Conservation (phyloP, 768 basidiomycete genomes). For the Termitomyces heimii region DNA sequence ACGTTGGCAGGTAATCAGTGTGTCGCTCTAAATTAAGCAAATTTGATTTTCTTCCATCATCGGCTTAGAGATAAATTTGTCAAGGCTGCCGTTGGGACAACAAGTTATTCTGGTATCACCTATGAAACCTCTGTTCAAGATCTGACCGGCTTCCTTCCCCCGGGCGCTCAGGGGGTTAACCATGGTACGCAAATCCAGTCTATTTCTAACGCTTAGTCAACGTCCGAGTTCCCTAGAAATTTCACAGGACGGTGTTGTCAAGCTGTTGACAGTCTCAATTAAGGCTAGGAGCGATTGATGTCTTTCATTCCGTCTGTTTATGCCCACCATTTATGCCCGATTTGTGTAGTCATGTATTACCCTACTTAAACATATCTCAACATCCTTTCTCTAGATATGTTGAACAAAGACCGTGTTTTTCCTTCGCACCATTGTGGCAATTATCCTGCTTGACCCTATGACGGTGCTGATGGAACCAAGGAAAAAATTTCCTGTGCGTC, state of each 20-base stretch:
- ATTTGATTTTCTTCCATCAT: background rate
- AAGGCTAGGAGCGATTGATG: background rate
- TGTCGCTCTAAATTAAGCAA: background rate
- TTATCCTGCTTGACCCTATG: background rate
- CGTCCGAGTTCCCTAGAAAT: conserved; percentile 27
- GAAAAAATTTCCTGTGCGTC: background rate
- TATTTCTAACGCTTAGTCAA: background rate
- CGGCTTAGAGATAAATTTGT: conserved; percentile 27
- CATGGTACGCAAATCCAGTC: conserved; percentile 31
- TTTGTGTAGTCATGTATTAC: background rate
- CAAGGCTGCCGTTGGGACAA: conserved; percentile 26
- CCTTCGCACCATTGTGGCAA: background rate
- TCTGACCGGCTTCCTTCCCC: conserved; percentile 34
- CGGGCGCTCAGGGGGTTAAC: conserved; percentile 40
- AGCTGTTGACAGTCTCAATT: conserved; percentile 41
- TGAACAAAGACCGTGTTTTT: background rate
- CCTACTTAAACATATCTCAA: background rate
- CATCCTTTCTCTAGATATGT: too few relatives aligned
- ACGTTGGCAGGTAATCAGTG: conserved; percentile 16
- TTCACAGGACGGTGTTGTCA: conserved; percentile 43
- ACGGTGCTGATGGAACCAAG: background rate
- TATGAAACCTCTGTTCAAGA: conserved; percentile 33
- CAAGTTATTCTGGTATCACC: conserved; percentile 24
- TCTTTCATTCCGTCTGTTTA: background rate
- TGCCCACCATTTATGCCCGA: background rate